A percentile compares a stretch with the other conserved stretches of the same genome.
Evolutionary conservation across 2,329 filamentous ascomycete species (phyloP).

Genomic region (Neonectria sp.): DNA sequence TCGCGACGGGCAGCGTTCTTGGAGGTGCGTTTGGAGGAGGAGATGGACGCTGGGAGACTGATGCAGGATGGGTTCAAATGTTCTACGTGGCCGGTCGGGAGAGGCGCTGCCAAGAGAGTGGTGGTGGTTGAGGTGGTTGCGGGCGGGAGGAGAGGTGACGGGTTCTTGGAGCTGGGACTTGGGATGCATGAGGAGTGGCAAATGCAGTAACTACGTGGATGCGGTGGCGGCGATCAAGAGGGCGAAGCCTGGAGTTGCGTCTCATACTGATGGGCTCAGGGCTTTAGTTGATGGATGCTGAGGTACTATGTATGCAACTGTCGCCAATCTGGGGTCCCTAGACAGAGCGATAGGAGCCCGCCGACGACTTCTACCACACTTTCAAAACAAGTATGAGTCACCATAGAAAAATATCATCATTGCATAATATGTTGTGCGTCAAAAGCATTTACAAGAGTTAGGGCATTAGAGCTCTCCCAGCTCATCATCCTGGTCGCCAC

Average conservation of each 20-base stretch:
- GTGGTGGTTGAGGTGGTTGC: neutral
- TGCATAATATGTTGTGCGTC: slow-evolving; percentile 23
- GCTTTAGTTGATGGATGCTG: neutral
- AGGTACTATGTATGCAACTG: neutral
- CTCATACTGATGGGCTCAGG: neutral
- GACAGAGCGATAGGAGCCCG: neutral
- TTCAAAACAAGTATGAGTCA: slow-evolving; percentile 9
- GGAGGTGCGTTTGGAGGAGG: slow-evolving; percentile 3
- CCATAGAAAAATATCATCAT: slow-evolving; percentile 7
- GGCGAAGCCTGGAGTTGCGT: slow-evolving; percentile 3
- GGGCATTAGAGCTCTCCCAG: slow-evolving; percentile 21
- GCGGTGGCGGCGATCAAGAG: neutral
- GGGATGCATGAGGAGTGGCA: neutral
- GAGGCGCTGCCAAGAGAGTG: neutral
- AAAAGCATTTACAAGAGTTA: slow-evolving; percentile 20
- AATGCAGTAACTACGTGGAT: slow-evolving; percentile 3
- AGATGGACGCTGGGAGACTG: neutral
- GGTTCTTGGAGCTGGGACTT: slow-evolving; percentile 10
- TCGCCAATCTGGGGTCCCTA: neutral
- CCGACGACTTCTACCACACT: neutral
- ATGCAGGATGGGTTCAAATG: neutral
- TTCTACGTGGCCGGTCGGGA: slow-evolving; percentile 23
- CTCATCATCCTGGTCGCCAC: slow-evolving; percentile 6
- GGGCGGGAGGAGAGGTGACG: slow-evolving; percentile 7
- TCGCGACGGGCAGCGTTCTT: slow-evolving; percentile 1